These are phyloP conservation scores for Rosa hybrid DNA, from an alignment of 331 rosid genomes.

Conservation along the genomic window DNA sequence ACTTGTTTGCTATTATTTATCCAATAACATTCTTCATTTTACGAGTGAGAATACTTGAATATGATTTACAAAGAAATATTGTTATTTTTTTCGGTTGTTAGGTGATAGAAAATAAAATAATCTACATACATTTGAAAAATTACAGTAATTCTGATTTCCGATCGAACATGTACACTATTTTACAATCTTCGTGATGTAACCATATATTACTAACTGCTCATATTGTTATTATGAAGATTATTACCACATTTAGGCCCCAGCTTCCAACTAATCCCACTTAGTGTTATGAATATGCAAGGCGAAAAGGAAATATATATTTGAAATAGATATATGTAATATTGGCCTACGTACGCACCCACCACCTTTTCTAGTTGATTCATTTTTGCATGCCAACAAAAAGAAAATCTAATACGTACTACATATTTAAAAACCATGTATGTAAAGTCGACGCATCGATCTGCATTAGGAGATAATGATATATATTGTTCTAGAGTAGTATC, in stretches of 20 bases:
- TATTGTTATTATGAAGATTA: not conserved
- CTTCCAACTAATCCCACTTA: not conserved
- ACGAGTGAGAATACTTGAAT: too few relatives aligned
- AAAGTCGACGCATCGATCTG: not conserved
- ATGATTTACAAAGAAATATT: too few relatives aligned
- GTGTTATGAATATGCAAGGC: not conserved
- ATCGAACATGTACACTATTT: not conserved
- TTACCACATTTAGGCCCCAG: not conserved
- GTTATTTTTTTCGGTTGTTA: too few relatives aligned
- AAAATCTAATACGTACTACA: not conserved
- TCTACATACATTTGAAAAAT: too few relatives aligned
- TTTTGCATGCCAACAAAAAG: conserved; percentile 12
- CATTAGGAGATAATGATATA: not conserved
- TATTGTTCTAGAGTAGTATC: not conserved
- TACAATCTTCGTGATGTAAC: not conserved
- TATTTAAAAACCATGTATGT: not conserved
- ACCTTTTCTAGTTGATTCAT: conserved; percentile 1
- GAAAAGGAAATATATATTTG: not conserved
- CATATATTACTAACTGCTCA: not conserved
- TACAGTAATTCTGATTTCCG: too few relatives aligned
- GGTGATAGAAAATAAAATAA: too few relatives aligned
- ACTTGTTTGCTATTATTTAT: too few relatives aligned
- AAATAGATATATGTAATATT: not conserved
- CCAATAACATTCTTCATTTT: too few relatives aligned
- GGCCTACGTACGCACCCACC: not conserved